Base-by-base conservation (phyloP, 2,329 filamentous ascomycete species). In the Fusarium nisikadoi region DNA sequence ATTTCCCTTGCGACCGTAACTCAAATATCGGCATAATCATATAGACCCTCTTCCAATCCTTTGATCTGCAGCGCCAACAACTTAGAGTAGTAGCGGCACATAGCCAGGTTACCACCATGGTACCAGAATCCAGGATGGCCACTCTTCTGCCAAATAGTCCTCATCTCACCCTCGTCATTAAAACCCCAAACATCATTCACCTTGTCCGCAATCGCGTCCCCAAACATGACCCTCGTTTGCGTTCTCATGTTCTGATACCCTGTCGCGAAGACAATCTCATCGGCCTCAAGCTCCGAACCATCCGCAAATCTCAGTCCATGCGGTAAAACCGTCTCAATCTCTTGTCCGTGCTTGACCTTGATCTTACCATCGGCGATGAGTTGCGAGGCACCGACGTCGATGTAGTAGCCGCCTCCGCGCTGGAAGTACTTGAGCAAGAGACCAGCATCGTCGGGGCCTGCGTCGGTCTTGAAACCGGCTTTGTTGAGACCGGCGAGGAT, bases 191-290 rank as follows among this genome's bases (percentile, higher is more conserved):
- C 86, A 71, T 90, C 88, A 5, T 82, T 82, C 8, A 90, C 85
- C 31, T 84, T 83, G 56, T 89, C 86, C 0, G 89, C 90, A 14
- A 93, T 83, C 23, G 86, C 84, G 35, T 90, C 85, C 0, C 91
- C 92, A 59, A 93, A 85, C 25, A 92, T 87, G 36, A 84, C 83
- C n/a, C 88, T 81, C 4, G 90, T 88, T 25, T 88, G 87, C 0
- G 88, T 90, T 16, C 85, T 84, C 91, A 93, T 94, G 76, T 92
- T 92, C 68, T 90, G 86, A 72, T 91, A 93, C 0, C 89, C 89
- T 0, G 89, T 91, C 0, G 89, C 89, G 45, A 91, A 84, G 1
- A 93, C 85, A 13, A 93, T 86, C 68, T 91, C 85, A 69, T 92
- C 90, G 0, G 90, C 89, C 23, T 88, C 84, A 0, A 92, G 77